These are phyloP conservation scores for Cercospora berteroae DNA, from an alignment of 2,329 filamentous ascomycete genomes.

Conservation along the genomic window DNA sequence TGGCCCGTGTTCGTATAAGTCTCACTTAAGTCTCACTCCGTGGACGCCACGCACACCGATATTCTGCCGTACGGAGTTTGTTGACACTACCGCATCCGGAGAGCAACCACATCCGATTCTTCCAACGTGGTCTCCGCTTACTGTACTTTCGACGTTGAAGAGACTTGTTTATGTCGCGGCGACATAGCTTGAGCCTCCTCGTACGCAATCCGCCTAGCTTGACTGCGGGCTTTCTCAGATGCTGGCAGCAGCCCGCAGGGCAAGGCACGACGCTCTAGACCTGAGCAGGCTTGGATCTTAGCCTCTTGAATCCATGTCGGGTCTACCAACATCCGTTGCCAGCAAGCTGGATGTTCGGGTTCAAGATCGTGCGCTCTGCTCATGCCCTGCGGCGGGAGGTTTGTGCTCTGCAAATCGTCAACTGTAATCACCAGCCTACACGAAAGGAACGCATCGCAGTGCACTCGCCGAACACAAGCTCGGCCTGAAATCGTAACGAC, in stretches of 20 bases:
- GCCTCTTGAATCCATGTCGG: neutral
- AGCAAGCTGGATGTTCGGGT: neutral
- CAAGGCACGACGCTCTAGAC: neutral
- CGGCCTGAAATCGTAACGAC: neutral
- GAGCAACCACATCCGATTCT: neutral
- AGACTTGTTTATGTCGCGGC: neutral
- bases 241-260: neutral
- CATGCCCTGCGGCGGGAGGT: neutral
- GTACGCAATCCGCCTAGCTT: neutral
- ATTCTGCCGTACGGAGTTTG: neutral
- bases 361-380: neutral
- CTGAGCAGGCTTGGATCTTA: neutral
- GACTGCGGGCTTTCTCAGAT: neutral
- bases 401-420: neutral
- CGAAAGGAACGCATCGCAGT: neutral
- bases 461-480: neutral
- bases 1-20: neutral
- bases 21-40: neutral
- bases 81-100: neutral
- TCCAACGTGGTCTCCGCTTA: neutral
- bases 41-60: neutral
- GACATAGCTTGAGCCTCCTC: neutral
- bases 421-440: neutral
- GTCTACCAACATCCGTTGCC: neutral
- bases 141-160: neutral